Percentiles rank a stretch among this genome's conserved stretches.
Evolutionary conservation across 108 stramenopile species (phyloP).

Genomic region (Cyclotella cryptica): DNA sequence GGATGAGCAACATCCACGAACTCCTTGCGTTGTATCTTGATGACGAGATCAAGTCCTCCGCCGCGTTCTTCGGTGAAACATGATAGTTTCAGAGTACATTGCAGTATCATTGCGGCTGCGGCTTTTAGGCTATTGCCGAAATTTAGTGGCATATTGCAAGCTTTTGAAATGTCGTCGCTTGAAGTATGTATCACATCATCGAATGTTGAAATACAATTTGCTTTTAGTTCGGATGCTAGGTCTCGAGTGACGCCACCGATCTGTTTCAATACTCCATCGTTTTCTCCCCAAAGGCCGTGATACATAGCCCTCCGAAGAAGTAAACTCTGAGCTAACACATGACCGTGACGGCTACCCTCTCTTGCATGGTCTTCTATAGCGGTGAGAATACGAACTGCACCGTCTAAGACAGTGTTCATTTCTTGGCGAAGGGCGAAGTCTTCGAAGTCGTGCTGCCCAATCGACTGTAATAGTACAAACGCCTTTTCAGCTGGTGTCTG

Average conservation of each 20-base stretch:
- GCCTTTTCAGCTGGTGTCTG: slow-evolving; percentile 78
- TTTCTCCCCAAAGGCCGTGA: slow-evolving; percentile 68
- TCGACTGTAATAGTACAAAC: slow-evolving; percentile 87
- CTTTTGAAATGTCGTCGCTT: slow-evolving; percentile 58
- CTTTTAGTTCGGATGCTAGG: slow-evolving; percentile 51
- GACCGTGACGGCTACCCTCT: slow-evolving; percentile 68
- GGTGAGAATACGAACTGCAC: slow-evolving; percentile 69
- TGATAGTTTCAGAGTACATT: slow-evolving; percentile 59
- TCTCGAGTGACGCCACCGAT: slow-evolving; percentile 71
- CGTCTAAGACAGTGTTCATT: slow-evolving; percentile 64
- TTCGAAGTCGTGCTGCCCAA: slow-evolving; percentile 66
- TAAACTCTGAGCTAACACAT: slow-evolving; percentile 64
- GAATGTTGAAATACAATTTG: slow-evolving; percentile 70
- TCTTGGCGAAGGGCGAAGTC: slow-evolving; percentile 77
- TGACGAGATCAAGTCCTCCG: slow-evolving; percentile 21
- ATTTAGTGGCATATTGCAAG: slow-evolving; percentile 47
- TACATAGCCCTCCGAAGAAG: slow-evolving; percentile 67
- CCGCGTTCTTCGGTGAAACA: slow-evolving; percentile 50
- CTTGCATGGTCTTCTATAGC: slow-evolving; percentile 80
- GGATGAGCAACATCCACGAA: neutral
- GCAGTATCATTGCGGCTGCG: slow-evolving; percentile 61
- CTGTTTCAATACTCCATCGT: slow-evolving; percentile 83
- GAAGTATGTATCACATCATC: slow-evolving; percentile 67
- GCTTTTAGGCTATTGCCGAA: slow-evolving; percentile 68
- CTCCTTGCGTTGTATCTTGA: slow-evolving; percentile 36